A percentile compares a stretch with the other conserved stretches of the same genome.
These are phyloP conservation scores for Phytophthora rubi DNA, from an alignment of 352 stramenopile species.

Conservation along the genomic window DNA sequence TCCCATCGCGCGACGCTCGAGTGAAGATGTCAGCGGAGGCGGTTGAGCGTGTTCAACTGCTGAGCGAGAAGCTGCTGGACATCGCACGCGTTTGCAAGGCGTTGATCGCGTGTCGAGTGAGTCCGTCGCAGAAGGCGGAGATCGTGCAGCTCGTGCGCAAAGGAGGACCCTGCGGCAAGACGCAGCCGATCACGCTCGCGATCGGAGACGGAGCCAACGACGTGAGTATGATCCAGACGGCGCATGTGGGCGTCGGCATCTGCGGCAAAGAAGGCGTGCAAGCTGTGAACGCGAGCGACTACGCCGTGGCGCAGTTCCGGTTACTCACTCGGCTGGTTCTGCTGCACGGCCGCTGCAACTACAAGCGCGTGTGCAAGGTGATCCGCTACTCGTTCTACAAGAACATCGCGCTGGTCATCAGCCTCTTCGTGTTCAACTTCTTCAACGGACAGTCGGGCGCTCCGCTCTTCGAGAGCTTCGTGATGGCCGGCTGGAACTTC, in stretches of 20 bases:
- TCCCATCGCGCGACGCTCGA: slow-evolving; percentile 60
- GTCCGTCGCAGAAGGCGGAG: slow-evolving; percentile 83
- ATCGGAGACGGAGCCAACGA: slow-evolving; percentile 99
- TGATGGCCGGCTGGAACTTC: slow-evolving; percentile 86
- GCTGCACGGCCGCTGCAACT: slow-evolving; percentile 97
- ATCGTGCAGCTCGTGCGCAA: slow-evolving; percentile 76
- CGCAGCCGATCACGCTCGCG: slow-evolving; percentile 89
- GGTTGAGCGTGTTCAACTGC: slow-evolving; percentile 29
- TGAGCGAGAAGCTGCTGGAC: slow-evolving; percentile 56
- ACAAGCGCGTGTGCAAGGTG: slow-evolving; percentile 94
- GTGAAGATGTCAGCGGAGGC: slow-evolving; percentile 45
- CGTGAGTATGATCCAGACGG: slow-evolving; percentile 98
- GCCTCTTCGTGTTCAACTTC: slow-evolving; percentile 92
- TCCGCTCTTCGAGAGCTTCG: slow-evolving; percentile 81
- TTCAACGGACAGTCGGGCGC: slow-evolving; percentile 92
- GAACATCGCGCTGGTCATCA: slow-evolving; percentile 95
- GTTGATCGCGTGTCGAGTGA: slow-evolving; percentile 85
- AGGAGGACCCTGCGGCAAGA: slow-evolving; percentile 24
- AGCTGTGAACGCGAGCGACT: slow-evolving; percentile 96
- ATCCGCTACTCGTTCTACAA: slow-evolving; percentile 99
- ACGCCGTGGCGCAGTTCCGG: slow-evolving; percentile 95
- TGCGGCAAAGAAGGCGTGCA: slow-evolving; percentile 97
- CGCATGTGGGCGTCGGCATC: slow-evolving; percentile 98
- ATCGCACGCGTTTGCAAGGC: slow-evolving; percentile 71
- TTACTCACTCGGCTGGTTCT: slow-evolving; percentile 94